Conservation (phyloP, 176 grass and related monocot genomes). For the Aechmea fasciata region DNA sequence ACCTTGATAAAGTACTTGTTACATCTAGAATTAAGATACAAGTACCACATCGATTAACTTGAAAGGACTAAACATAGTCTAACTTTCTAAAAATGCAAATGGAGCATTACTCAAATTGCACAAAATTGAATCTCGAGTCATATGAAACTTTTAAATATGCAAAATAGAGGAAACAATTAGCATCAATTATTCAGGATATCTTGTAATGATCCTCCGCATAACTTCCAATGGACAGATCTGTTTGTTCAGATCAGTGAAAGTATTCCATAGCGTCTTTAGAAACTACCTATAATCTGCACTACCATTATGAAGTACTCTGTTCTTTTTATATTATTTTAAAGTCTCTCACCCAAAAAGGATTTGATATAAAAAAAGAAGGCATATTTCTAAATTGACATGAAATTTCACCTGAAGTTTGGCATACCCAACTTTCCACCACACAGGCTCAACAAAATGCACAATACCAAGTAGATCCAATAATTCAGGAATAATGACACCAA, state of each 20-base stretch:
- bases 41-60: neutral
- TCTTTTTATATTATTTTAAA: too few species aligned
- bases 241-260: neutral
- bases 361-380: too few species aligned
- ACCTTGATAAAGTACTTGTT: neutral
- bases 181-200: neutral
- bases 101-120: neutral
- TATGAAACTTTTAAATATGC: neutral
- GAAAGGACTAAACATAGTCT: neutral
- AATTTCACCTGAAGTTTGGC: constrained; percentile 79
- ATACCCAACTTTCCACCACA: constrained; percentile 99
- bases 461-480: constrained; percentile 62
- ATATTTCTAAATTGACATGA: neutral
- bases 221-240: neutral
- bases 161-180: neutral
- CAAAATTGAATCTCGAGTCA: neutral
- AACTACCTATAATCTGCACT: too few species aligned
- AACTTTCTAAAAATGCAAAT: neutral
- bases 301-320: too few species aligned
- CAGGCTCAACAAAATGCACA: constrained; percentile 77
- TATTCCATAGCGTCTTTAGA: too few species aligned
- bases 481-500: constrained; percentile 80
- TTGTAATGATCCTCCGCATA: neutral
- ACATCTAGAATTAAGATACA: neutral
- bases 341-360: too few species aligned